phyloP scores from a whole-genome alignment of 2,329 filamentous ascomycete genomes.

The Fusarium nanum region DNA sequence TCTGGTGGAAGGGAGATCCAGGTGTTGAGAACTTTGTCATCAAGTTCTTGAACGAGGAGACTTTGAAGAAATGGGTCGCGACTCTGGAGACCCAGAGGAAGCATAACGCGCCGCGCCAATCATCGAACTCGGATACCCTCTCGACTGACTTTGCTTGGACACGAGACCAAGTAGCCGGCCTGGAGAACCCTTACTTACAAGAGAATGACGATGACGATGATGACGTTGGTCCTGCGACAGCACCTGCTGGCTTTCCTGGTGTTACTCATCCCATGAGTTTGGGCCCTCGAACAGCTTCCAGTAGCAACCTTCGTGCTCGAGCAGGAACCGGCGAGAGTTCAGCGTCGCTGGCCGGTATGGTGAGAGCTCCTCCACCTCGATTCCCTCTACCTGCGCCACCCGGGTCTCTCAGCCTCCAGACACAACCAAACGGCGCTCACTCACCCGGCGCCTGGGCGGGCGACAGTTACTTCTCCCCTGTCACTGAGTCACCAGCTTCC shows the following conservation, averaged over 20 bases:
- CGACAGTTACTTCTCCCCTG: conserved; percentile 96
- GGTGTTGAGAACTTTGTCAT: conserved; percentile 97
- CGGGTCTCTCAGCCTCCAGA: conserved; percentile 75
- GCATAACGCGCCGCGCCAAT: conserved; percentile 64
- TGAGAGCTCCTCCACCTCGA: conserved; percentile 73
- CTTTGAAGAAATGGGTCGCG: conserved; percentile 90
- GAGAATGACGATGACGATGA: conserved; percentile 70
- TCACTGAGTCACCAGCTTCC: conserved; percentile 80
- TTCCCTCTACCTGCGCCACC: conserved; percentile 74
- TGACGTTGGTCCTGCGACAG: conserved; percentile 56
- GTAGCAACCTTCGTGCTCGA: conserved; percentile 77
- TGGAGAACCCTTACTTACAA: conserved; percentile 85
- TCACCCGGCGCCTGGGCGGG: conserved; percentile 72
- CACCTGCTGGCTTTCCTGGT: conserved; percentile 52
- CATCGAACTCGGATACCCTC: conserved; percentile 59
- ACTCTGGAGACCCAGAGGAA: conserved; percentile 83
- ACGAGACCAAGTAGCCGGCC: conserved; percentile 69
- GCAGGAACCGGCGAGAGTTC: conserved; percentile 80
- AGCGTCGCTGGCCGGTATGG: conserved; percentile 67
- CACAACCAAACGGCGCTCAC: conserved; percentile 57
- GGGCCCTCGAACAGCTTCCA: conserved; percentile 67
- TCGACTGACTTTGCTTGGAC: conserved; percentile 86
- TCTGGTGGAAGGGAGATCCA: conserved; percentile 98
- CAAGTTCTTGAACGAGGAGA: conserved; percentile 90
- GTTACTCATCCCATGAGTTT: conserved; percentile 40